phyloP scores from a whole-genome alignment of 225 moss, liverwort and hornwort genomes.

The Thuidium tamariscinum region DNA sequence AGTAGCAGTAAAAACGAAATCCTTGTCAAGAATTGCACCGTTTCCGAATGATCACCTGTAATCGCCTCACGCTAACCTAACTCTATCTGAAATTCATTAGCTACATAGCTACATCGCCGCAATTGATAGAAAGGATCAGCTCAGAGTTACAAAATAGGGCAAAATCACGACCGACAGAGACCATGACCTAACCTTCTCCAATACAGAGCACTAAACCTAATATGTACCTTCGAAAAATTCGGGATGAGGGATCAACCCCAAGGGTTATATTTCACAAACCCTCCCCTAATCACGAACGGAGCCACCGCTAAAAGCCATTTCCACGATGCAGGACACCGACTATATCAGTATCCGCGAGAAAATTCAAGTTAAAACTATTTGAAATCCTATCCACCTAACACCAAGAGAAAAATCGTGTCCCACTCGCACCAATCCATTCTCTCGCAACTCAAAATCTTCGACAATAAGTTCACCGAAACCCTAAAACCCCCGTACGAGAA shows the following conservation, averaged over 20 bases:
- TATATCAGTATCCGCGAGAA: neutral
- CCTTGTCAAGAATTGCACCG: neutral
- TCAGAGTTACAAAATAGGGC: neutral
- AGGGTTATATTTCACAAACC: neutral
- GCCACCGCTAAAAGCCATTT: neutral
- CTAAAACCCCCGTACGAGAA: neutral
- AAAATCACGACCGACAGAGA: neutral
- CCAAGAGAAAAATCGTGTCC: neutral
- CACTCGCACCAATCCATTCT: neutral
- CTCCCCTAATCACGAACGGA: neutral
- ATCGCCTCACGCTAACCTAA: neutral
- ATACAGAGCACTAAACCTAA: neutral
- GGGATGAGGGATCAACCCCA: neutral
- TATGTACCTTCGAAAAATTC: neutral
- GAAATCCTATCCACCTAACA: neutral
- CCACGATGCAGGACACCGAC: neutral
- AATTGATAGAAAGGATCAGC: neutral
- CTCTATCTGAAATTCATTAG: neutral
- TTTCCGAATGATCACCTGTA: neutral
- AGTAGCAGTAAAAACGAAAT: neutral
- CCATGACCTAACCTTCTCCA: neutral
- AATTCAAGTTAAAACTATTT: neutral
- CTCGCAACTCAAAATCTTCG: neutral
- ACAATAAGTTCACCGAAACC: neutral
- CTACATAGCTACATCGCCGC: neutral